Evolutionary conservation across 495 filamentous ascomycete species (phyloP).

Genomic region (Aspergillus sparsus): DNA sequence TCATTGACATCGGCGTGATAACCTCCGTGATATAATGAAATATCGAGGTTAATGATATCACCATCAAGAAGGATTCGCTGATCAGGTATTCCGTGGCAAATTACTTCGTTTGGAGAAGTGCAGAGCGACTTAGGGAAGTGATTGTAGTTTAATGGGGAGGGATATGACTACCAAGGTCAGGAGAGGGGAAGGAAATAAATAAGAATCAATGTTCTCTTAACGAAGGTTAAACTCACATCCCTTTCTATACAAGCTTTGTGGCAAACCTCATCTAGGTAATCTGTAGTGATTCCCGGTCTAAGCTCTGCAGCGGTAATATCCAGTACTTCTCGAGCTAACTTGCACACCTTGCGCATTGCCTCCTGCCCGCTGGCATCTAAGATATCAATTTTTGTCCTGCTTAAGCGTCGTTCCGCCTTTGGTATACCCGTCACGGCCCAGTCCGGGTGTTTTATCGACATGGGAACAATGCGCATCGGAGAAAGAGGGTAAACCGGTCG

Average conservation of each 20-base stretch:
- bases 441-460: conserved; percentile 77
- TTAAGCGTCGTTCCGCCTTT: conserved; percentile 69
- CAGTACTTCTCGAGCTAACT: conserved; percentile 83
- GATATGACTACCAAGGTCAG: conserved; percentile 70
- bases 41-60: conserved; percentile 88
- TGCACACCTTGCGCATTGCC: conserved; percentile 92
- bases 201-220: too few relatives aligned
- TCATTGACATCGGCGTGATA: conserved; percentile 91
- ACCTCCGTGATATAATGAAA: conserved; percentile 81
- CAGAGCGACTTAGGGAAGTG: conserved; percentile 97
- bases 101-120: conserved; percentile 92
- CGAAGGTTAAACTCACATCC: conserved; percentile 58
- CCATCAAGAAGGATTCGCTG: conserved; percentile 74
- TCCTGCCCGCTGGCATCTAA: conserved; percentile 75
- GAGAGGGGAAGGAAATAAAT: neutral
- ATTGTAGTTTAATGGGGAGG: conserved; percentile 92
- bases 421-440: conserved; percentile 83
- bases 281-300: conserved; percentile 88
- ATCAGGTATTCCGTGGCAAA: conserved; percentile 91
- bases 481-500: conserved; percentile 91
- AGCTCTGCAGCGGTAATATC: conserved; percentile 82
- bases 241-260: conserved; percentile 94
- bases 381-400: conserved; percentile 71
- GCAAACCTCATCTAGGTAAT: conserved; percentile 92
- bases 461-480: conserved; percentile 66